A percentile compares a stretch with the other conserved stretches of the same genome.
Conservation (phyloP, 2,329 filamentous ascomycete genomes). For the Alternaria longipes region DNA sequence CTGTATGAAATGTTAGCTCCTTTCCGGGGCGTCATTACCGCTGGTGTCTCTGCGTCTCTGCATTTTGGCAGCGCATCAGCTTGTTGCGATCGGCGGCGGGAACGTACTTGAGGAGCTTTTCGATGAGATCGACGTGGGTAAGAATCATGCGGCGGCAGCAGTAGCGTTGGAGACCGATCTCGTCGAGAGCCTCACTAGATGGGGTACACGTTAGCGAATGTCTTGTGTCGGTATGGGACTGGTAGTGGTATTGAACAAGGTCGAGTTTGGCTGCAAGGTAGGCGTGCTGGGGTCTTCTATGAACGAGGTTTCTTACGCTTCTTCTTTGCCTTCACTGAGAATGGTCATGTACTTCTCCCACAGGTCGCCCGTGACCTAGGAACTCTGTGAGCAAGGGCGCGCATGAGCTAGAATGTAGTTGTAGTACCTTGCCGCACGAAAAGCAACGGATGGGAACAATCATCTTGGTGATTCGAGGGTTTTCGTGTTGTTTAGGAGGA, state of each 20-base stretch:
- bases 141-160: conserved; percentile 99
- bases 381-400: conserved; percentile 36
- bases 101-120: conserved; percentile 80
- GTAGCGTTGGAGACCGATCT: conserved; percentile 92
- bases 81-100: conserved; percentile 24
- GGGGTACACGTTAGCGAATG: conserved; percentile 17
- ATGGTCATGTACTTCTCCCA: conserved; percentile 96
- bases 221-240: not conserved
- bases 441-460: conserved; percentile 99
- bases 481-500: not conserved
- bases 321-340: conserved; percentile 70
- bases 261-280: not conserved
- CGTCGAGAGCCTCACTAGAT: conserved; percentile 90
- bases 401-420: conserved; percentile 14
- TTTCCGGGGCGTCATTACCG: conserved; percentile 20
- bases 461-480: conserved; percentile 68
- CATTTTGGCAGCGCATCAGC: conserved; percentile 4
- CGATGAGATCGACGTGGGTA: conserved; percentile 98
- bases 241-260: not conserved
- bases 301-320: conserved; percentile 41
- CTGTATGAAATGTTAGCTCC: conserved; percentile 38
- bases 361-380: conserved; percentile 91
- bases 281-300: not conserved
- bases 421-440: conserved; percentile 92
- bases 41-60: not conserved